Base-by-base conservation (phyloP, 805 yeast species). In the Metschnikowia lachancei region DNA sequence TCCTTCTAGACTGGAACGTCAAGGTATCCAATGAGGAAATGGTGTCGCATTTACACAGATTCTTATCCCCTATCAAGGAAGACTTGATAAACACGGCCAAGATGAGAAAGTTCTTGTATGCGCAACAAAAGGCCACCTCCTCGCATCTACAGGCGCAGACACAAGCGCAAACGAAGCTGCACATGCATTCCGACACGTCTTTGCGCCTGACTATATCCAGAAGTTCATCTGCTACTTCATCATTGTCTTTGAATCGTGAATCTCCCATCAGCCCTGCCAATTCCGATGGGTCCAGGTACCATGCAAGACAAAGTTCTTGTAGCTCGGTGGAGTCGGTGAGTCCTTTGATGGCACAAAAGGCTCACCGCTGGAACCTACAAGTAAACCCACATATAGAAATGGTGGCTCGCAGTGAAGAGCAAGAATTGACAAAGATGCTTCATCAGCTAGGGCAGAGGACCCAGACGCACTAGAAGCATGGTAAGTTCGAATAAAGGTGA, bases 1-100 rank as follows among this genome's bases (percentile, higher is more conserved):
- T 74, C 58, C 69, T 85, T 41, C 67, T 86, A 60, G 77, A 84
- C 64, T 86, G 91, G 90, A 84, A 86, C 62, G 68, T 85, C 51
- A 65, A 70, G 47, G 74, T 79, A 34, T 59, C 65, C 41, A 72
- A 66, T 53, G 64, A 63, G 20, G 82, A 80, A 46, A 68, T 79
- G 62, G 54, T 63, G 36, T 51, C 49, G 24, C 69, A 64, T 34
- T 69, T 78, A 61, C 63, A 60, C 47, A 63, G 69, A 48, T 77
- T 78, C 70, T 67, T 80, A 52, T 74, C 70, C 26, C 83, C 83
- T 30, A 77, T 80, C 63, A 76, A 69, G 55, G 63, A 61, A 40
- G 70, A 66, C 45, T 56, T 72, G 54, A 52, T 67, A 55, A 60
- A 59, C 49, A 47, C 66, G 13, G 57, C 60, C 50, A 67, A 65